Base-by-base conservation (phyloP, 352 stramenopile species). In the Phytophthora europaea region DNA sequence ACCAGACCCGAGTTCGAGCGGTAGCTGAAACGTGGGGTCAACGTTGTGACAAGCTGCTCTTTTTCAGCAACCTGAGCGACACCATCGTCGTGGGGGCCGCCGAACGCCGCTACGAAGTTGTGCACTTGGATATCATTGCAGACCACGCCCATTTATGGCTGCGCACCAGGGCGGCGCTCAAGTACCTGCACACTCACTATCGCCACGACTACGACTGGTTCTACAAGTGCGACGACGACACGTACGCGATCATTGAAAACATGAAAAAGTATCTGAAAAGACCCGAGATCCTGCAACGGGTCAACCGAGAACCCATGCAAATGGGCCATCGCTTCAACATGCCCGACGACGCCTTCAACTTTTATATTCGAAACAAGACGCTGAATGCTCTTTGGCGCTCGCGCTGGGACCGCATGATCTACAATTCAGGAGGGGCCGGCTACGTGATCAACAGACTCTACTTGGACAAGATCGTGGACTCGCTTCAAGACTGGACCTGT, bases 141-240 rank as follows among this genome's bases (percentile, higher is more conserved):
- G 86, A 93, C 65, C 85, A 94, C 75, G 85, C 85, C 45, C 85
- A 94, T 59, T 53, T 94, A 18, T 93, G 86, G 85, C 79, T 90
- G 38, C 90, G 91, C 63, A 84, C 89, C 62, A 91, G 90, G 76
- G 81, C 75, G 26, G 88, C 76, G 45, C 71, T 94, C 13, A 62
- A 77, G 20, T 93, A 93, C 70, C 61, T 93, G 16, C 81, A 92
- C 67, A 59, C 83, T 26, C 64, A 81, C 59, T 93, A 89, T 47
- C 88, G 85, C 2, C 78, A 93, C 60, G 85, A 88, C 50, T 94
- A 84, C 60, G 88, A 94, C 75, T 94, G 88, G 88, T 93, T 94
- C 69, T 94, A 93, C 78, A 94, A 94, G 68, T 80, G 82, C 4
- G 88, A 94, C 65, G 88, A 94, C 63, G 88, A 94, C 52, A 87